Base-by-base conservation (phyloP, 139 green algal genomes). In the Chlamydomonas sphaeroides region DNA sequence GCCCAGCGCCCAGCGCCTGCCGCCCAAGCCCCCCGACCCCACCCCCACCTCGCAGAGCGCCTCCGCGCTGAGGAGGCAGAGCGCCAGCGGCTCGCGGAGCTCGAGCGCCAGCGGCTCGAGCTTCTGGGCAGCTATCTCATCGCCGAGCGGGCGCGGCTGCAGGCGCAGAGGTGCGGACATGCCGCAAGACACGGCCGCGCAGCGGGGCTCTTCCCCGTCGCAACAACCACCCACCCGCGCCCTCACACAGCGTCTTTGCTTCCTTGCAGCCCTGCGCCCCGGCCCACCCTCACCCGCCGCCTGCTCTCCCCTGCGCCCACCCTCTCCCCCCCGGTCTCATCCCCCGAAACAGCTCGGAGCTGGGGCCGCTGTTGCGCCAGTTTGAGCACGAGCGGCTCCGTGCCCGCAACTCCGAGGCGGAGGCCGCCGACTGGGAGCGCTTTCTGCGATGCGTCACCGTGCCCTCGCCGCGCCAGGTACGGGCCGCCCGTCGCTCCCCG, bases 371-470 rank as follows among this genome's bases (percentile, higher is more conserved):
- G 56, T 49, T 87, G n/a, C 76, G 70, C 0, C 81, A 88, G 76
- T 67, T 65, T 14, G 53, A 53, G 63, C 70, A 83, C 38, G 81
- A 90, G 65, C 76, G 81, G 2, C 36, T 56, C 3, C 53, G 45
- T 8, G 67, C 20, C 35, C 78, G 76, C 18, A 69, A 28, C 62
- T 56, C 26, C 20, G 32, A 45, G 5, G 18, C 35, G 38, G 63
- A 73, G 62, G 76, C 62, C 0, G 21, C 62, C 38, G 81, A 87
- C n/a, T 90, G 86, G 86, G 86, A 87, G 81, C 86, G 86, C 76
- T 90, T 84, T 65, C 30, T 87, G 69, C 57, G 74, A 11, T 90
- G 86, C 81, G 76, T 71, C 38, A 68, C 71, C 35, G 81, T 90
- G 65, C 86, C 86, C 4, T 51, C 81, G 56, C 86, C 86, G 2